These are phyloP conservation scores for Arthrobotrys musiformis DNA, from an alignment of 2,329 filamentous ascomycete genomes.

Conservation along the genomic window DNA sequence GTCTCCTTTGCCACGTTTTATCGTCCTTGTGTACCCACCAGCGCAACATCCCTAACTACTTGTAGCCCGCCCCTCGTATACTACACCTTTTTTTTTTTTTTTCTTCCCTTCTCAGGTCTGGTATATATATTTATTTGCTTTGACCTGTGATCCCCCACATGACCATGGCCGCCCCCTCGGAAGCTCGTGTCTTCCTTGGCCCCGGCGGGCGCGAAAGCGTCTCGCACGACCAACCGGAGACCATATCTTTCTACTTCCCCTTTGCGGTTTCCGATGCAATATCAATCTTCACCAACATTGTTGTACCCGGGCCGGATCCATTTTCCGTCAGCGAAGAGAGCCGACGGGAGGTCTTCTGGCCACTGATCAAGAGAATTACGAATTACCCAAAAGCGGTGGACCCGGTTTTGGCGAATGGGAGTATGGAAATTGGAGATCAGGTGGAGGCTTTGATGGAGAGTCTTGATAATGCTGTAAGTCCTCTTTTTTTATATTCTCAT, in stretches of 20 bases:
- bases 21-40: neutral
- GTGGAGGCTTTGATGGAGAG: conserved; percentile 38
- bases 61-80: neutral
- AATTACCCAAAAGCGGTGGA: conserved; percentile 42
- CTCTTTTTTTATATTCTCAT: too few species aligned
- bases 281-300: conserved; percentile 34
- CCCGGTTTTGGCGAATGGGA: conserved; percentile 28
- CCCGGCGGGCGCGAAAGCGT: conserved; percentile 28
- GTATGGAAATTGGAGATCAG: conserved; percentile 35
- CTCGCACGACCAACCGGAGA: conserved; percentile 8
- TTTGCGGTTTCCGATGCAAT: conserved; percentile 47
- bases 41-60: neutral
- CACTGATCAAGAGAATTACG: conserved; percentile 38
- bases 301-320: conserved; percentile 29
- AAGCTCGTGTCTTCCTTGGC: conserved; percentile 36
- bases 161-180: conserved; percentile 13
- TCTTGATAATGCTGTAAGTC: conserved; percentile 25
- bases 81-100: neutral
- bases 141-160: neutral
- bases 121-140: neutral
- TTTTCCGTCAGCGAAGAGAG: conserved; percentile 35
- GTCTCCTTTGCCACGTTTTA: neutral
- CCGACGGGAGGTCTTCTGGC: conserved; percentile 39
- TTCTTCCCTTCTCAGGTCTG: neutral
- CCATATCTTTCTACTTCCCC: conserved; percentile 35